These are phyloP conservation scores for Scalesia atractyloides DNA, from an alignment of 129 eudicot species.

Conservation along the genomic window DNA sequence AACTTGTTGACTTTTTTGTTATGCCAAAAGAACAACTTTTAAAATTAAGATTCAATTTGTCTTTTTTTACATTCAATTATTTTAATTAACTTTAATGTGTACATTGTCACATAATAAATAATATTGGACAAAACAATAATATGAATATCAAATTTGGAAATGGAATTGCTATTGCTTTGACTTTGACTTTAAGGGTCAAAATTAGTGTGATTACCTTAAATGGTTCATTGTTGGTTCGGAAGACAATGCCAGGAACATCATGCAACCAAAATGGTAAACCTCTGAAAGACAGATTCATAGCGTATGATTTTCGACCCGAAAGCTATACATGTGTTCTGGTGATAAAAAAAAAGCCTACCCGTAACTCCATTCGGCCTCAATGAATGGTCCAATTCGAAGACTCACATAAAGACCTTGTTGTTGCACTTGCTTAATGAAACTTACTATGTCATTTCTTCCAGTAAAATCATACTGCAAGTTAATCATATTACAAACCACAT, in stretches of 20 bases:
- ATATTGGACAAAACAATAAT: neutral
- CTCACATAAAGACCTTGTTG: slow-evolving; percentile 84
- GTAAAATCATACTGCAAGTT: slow-evolving; percentile 69
- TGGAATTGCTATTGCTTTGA: neutral
- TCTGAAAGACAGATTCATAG: slow-evolving; percentile 39
- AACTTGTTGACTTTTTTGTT: neutral
- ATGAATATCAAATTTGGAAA: slow-evolving; percentile 7
- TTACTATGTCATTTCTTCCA: slow-evolving; percentile 70
- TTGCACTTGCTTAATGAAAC: slow-evolving; percentile 78
- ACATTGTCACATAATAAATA: neutral
- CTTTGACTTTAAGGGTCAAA: neutral
- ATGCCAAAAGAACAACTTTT: neutral
- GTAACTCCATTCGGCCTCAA: slow-evolving; percentile 88
- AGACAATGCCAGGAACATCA: slow-evolving; percentile 88
- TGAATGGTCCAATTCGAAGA: slow-evolving; percentile 88
- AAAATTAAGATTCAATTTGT: neutral
- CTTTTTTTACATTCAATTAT: neutral
- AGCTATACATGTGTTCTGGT: neutral
- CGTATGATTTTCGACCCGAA: neutral
- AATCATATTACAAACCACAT: neutral
- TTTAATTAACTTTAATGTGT: neutral
- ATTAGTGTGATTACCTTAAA: slow-evolving; percentile 46
- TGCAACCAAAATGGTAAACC: slow-evolving; percentile 95
- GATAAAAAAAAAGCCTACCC: slow-evolving; percentile 47
- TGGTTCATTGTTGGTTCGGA: slow-evolving; percentile 77